Base-by-base conservation (phyloP, 2,329 filamentous ascomycete genomes). In the Sclerotinia sclerotiorum region DNA sequence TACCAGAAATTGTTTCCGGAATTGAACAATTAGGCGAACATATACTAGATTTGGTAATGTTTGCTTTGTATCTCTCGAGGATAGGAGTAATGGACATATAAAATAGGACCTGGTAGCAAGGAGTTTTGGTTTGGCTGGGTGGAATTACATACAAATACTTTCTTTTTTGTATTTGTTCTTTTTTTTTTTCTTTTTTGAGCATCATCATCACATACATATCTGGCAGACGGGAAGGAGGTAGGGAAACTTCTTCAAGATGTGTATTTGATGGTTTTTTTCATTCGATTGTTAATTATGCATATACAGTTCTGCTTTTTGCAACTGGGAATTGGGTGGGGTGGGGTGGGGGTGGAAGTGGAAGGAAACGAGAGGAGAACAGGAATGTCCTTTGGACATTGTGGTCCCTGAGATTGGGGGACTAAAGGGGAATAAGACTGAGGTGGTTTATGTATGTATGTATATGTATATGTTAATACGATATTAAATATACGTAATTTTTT, bases 1-100 rank as follows among this genome's bases (percentile, higher is more conserved):
- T 70, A 69, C 44, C 29, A 48, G n/a, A 61, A 61, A 48, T 27
- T 48, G 44, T 61, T 69, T 32, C 46, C 46, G 29, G 65, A 69
- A 44, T 64, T 64, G 49, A 64, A 64, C 49, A 64, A 52, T 21
- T 21, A 21, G 61, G n/a, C 32, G 17, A n/a, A 24, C n/a, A 64
- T 51, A n/a, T 32, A 54, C 27, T 51, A 35, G n/a, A 35, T 44
- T 44, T 64, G 61, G 49, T 60, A 46, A 29, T 60, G 39, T 32
- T 24, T 29, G 32, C 13, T 61, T 42, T 61, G 44, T 48, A 61
- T 48, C 44, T 21, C n/a, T n/a, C 29, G 55, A 48, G 27, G 32
- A 61, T 42, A 48, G 57, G 42, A 61, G 42, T 61, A 61, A 61
- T 48, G 57, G 42, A 48, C 44, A 61, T 60, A 60, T 61, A 61